phyloP scores from a whole-genome alignment of 2,329 filamentous ascomycete genomes.

The Colletotrichum eremochloae region DNA sequence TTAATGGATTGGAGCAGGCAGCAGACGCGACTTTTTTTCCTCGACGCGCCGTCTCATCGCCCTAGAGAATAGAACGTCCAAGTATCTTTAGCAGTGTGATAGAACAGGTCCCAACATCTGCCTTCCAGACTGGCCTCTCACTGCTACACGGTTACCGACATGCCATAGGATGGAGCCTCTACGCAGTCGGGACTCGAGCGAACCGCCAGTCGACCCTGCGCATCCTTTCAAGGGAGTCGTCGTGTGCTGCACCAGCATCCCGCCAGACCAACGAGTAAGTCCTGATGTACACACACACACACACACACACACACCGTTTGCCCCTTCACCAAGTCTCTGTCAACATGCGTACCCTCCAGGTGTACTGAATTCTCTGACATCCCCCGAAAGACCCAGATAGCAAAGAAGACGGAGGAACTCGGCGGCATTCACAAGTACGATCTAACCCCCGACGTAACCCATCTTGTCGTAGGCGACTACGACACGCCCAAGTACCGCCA shows the following conservation, averaged over 20 bases:
- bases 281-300: slow-evolving; percentile 6
- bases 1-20: slow-evolving; percentile 39
- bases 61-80: not conserved
- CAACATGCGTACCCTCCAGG: not conserved
- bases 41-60: slow-evolving; percentile 29
- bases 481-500: slow-evolving; percentile 95
- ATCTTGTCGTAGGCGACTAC: slow-evolving; percentile 90
- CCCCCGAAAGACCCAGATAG: slow-evolving; percentile 64
- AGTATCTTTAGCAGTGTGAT: not conserved
- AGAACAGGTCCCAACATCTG: not conserved
- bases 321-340: not conserved
- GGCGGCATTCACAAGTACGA: slow-evolving; percentile 91
- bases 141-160: slow-evolving; percentile 17
- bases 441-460: slow-evolving; percentile 94
- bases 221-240: slow-evolving; percentile 78
- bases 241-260: slow-evolving; percentile 89
- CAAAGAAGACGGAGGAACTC: slow-evolving; percentile 79
- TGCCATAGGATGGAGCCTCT: slow-evolving; percentile 37
- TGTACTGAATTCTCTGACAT: slow-evolving; percentile 25
- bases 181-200: slow-evolving; percentile 40
- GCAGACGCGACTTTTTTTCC: slow-evolving; percentile 39
- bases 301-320: slow-evolving; percentile 1
- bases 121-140: not conserved
- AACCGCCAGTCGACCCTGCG: slow-evolving; percentile 65
- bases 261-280: slow-evolving; percentile 81